Conservation (phyloP, 208 protist genomes). For the Eutreptiella sp. region DNA sequence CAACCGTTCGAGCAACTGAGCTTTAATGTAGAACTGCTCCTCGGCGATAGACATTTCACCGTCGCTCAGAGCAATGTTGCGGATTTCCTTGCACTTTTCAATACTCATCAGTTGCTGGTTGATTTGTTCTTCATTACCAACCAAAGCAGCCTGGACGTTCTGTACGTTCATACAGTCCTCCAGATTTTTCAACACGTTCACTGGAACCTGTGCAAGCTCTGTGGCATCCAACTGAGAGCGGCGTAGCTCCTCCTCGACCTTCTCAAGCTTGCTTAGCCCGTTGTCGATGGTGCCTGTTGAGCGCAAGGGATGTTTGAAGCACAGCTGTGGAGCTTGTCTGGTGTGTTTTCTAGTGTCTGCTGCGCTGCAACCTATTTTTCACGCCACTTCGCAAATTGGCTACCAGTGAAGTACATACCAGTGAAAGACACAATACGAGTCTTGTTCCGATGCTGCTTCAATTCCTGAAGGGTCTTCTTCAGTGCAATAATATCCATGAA, state of each 20-base stretch:
- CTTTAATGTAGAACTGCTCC: conserved; percentile 58
- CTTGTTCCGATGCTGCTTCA: conserved; percentile 56
- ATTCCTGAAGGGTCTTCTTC: conserved; percentile 47
- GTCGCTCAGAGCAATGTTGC: conserved; percentile 42
- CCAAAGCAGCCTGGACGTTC: conserved; percentile 44
- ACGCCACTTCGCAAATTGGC: too few relatives aligned
- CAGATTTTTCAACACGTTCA: conserved; percentile 44
- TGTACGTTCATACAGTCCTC: conserved; percentile 51
- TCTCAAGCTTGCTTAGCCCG: conserved; percentile 47
- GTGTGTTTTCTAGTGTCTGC: too few relatives aligned
- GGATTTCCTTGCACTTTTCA: conserved; percentile 50
- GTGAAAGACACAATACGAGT: conserved; percentile 49
- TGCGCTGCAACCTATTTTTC: too few relatives aligned
- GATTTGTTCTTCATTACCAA: conserved; percentile 53
- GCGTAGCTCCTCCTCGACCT: conserved; percentile 51
- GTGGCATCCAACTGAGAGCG: conserved; percentile 49
- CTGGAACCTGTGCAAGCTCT: conserved; percentile 46
- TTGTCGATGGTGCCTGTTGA: conserved; percentile 52
- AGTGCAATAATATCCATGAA: conserved; percentile 48
- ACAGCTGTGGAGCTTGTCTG: too few relatives aligned
- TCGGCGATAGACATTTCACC: conserved; percentile 52
- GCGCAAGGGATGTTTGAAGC: too few relatives aligned
- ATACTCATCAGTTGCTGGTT: conserved; percentile 41
- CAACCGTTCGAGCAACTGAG: conserved; percentile 49
- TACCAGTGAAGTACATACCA: too few relatives aligned